Percentiles rank a stretch among this genome's conserved stretches.
Conservation (phyloP, 805 yeast species). For the Yarrowia yakushimensis region DNA sequence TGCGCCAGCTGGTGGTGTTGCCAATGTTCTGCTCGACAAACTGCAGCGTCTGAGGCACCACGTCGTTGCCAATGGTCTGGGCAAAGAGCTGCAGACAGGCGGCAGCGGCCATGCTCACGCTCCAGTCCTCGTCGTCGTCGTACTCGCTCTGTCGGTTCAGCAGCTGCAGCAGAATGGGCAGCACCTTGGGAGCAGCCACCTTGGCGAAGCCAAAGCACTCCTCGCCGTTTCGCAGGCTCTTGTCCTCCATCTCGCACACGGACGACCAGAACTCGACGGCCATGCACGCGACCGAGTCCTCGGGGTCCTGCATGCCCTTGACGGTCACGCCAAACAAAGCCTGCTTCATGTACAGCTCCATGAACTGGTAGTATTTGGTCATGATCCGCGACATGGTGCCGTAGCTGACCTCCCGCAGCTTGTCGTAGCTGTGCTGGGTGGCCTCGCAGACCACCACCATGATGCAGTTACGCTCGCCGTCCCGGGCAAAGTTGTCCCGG, state of each 20-base stretch:
- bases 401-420: slow-evolving; percentile 89
- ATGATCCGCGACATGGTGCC: slow-evolving; percentile 92
- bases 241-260: slow-evolving; percentile 94
- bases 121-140: slow-evolving; percentile 90
- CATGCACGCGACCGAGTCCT: slow-evolving; percentile 92
- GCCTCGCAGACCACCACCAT: slow-evolving; percentile 99
- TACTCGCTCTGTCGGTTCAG: slow-evolving; percentile 89
- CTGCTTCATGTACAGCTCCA: slow-evolving; percentile 96
- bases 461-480: slow-evolving; percentile 92
- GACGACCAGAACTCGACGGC: slow-evolving; percentile 99
- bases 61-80: slow-evolving; percentile 79
- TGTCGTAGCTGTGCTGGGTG: slow-evolving; percentile 80
- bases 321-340: slow-evolving; percentile 89
- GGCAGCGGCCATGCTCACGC: slow-evolving; percentile 97
- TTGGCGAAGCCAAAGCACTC: slow-evolving; percentile 76
- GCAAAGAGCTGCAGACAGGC: slow-evolving; percentile 94
- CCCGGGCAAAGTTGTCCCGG: slow-evolving; percentile 80
- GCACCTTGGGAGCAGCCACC: slow-evolving; percentile 75
- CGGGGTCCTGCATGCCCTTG: slow-evolving; percentile 75
- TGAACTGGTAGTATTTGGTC: slow-evolving; percentile 80
- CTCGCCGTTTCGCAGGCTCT: slow-evolving; percentile 33
- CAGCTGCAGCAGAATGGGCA: slow-evolving; percentile 78
- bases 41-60: slow-evolving; percentile 76
- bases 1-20: slow-evolving; percentile 62
- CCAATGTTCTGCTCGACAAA: slow-evolving; percentile 76